Conservation (phyloP, 306 rosid species). For the Myrica gale region DNA sequence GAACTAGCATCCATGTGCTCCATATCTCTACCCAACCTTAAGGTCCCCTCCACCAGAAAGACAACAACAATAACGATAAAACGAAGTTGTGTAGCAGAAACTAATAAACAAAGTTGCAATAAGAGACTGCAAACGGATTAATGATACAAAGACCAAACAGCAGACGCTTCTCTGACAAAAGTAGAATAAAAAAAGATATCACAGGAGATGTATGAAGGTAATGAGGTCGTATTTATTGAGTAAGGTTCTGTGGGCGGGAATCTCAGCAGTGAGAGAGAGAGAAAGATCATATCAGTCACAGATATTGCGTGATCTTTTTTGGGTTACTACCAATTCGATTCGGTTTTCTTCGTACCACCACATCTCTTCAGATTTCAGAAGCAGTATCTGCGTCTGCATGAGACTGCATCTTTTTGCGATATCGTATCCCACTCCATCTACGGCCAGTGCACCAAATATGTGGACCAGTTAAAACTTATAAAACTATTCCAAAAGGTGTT, state of each 20-base stretch:
- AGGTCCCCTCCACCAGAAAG: too few relatives aligned
- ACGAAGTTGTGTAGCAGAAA: conserved; percentile 10
- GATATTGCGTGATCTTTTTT: conserved; percentile 81
- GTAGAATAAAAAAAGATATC: conserved; percentile 32
- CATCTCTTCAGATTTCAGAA: conserved; percentile 19
- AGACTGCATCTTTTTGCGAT: conserved; percentile 1
- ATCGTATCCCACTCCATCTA: conserved; percentile 3
- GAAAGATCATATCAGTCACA: conserved; percentile 50
- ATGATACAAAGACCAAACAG: conserved; percentile 29
- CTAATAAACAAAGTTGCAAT: conserved; percentile 28
- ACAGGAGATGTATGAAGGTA: conserved; percentile 50
- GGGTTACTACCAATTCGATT: conserved; percentile 71
- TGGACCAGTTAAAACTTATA: background rate
- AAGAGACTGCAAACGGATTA: conserved; percentile 28
- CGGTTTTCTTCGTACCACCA: conserved; percentile 34
- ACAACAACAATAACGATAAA: background rate
- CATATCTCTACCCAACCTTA: background rate
- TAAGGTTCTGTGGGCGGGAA: conserved; percentile 47
- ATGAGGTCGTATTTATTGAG: conserved; percentile 32
- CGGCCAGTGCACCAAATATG: background rate
- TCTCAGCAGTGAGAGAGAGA: conserved; percentile 35
- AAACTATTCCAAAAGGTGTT: background rate
- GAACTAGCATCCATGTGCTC: conserved; percentile 42
- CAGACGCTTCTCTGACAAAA: conserved; percentile 22
- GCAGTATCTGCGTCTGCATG: conserved; percentile 33